These are phyloP conservation scores for Termitomyces sp. DNA, from an alignment of 768 basidiomycete genomes.

Conservation along the genomic window DNA sequence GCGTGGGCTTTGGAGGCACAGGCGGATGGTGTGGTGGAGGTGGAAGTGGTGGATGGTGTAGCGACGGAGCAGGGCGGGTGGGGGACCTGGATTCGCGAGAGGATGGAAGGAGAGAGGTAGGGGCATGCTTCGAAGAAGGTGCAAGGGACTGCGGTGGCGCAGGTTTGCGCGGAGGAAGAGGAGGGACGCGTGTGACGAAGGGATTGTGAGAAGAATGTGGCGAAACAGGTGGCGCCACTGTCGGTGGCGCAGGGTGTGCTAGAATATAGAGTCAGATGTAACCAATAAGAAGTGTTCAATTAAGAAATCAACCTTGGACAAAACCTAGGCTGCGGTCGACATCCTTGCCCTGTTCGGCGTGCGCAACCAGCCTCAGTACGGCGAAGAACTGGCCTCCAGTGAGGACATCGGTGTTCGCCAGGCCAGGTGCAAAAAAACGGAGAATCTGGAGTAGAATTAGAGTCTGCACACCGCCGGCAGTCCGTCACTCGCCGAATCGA, in stretches of 20 bases:
- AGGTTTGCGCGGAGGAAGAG: slow-evolving; percentile 49
- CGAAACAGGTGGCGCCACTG: slow-evolving; percentile 9
- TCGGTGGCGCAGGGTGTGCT: slow-evolving; percentile 16
- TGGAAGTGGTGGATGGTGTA: not conserved
- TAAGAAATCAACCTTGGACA: slow-evolving; percentile 55
- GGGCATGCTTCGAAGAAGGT: slow-evolving; percentile 35
- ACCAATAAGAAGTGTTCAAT: not conserved
- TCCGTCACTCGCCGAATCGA: slow-evolving; percentile 47
- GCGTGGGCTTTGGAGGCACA: slow-evolving; percentile 36
- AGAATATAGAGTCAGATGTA: not conserved
- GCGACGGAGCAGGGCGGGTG: slow-evolving; percentile 9
- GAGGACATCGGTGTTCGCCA: slow-evolving; percentile 48
- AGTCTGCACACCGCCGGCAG: not conserved
- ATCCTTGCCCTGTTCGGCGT: slow-evolving; percentile 54
- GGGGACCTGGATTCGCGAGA: slow-evolving; percentile 17
- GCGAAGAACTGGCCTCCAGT: slow-evolving; percentile 76
- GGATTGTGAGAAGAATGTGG: slow-evolving; percentile 32
- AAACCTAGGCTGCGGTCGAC: slow-evolving; percentile 68
- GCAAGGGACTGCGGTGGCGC: slow-evolving; percentile 12
- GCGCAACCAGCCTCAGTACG: slow-evolving; percentile 59
- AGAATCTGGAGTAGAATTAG: slow-evolving; percentile 45
- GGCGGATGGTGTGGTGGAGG: slow-evolving; percentile 15
- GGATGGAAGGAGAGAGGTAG: slow-evolving; percentile 13
- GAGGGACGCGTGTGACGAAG: slow-evolving; percentile 36
- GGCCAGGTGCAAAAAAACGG: slow-evolving; percentile 53